Evolutionary conservation across 257 asterid genomes (phyloP).

Genomic region (Echium plantagineum): DNA sequence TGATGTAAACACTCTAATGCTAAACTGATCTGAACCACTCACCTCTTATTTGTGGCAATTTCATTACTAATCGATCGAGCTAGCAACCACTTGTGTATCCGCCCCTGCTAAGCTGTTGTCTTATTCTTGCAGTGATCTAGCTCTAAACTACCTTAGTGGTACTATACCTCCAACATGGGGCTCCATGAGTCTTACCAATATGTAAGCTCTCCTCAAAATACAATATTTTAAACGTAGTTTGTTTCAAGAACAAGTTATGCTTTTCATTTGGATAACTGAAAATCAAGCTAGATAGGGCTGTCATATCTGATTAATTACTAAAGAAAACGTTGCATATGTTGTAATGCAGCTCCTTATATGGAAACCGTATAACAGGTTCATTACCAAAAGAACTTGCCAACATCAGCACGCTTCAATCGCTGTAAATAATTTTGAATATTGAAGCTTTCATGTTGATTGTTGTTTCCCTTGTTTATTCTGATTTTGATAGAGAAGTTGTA

Average conservation of each 20-base stretch:
- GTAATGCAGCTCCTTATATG: constrained; percentile 43
- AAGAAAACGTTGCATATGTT: neutral
- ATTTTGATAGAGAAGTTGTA: neutral
- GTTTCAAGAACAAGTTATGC: too few species aligned
- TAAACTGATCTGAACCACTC: too few species aligned
- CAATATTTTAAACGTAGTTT: too few species aligned
- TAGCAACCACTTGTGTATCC: too few species aligned
- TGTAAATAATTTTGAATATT: neutral
- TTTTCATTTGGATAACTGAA: too few species aligned
- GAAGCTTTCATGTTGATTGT: neutral
- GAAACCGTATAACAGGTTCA: constrained; percentile 48
- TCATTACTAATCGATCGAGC: too few species aligned
- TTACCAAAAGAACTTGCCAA: constrained; percentile 45
- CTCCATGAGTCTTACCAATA: constrained; percentile 39
- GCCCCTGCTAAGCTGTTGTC: neutral
- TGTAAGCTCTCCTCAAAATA: constrained; percentile 16
- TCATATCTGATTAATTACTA: neutral
- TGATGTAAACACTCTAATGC: neutral
- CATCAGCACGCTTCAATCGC: constrained; percentile 35
- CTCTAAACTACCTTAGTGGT: constrained; percentile 18
- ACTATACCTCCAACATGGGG: constrained; percentile 43
- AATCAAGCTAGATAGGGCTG: neutral
- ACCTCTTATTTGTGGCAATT: too few species aligned
- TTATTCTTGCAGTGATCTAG: constrained; percentile 33
- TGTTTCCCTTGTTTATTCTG: neutral